Evolutionary conservation across 2,329 filamentous ascomycete species (phyloP).

Genomic region (Gnomoniopsis smithogilvyi): DNA sequence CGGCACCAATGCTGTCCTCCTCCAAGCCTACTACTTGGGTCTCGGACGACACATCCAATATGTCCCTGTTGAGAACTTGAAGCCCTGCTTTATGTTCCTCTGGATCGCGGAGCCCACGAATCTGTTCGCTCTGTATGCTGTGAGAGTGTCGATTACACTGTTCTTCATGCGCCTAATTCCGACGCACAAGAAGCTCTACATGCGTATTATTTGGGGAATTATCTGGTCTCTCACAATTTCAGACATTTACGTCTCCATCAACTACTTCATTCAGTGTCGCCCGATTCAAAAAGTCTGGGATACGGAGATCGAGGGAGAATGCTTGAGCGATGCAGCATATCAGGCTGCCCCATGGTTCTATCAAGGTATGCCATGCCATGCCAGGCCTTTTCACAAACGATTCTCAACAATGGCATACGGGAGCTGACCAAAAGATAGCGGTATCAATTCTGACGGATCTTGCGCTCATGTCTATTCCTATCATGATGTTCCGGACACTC

Average conservation of each 20-base stretch:
- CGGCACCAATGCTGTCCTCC: neutral
- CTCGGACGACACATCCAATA: neutral
- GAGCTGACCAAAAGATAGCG: neutral
- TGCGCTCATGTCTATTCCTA: neutral
- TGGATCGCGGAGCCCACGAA: neutral
- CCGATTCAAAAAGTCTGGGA: neutral
- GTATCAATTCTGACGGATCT: neutral
- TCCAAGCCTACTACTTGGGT: neutral
- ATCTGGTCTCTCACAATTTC: neutral
- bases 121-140: neutral
- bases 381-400: too few relatives aligned
- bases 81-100: neutral
- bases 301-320: neutral
- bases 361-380: neutral
- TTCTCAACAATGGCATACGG: too few relatives aligned
- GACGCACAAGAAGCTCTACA: neutral
- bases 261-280: neutral
- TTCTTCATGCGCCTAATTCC: neutral
- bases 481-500: neutral
- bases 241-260: neutral
- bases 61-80: neutral
- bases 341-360: neutral
- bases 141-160: neutral
- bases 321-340: neutral
- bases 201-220: neutral